Base-by-base conservation (phyloP, 371 early-diverging fungal species). In the Mortierella sp. region DNA sequence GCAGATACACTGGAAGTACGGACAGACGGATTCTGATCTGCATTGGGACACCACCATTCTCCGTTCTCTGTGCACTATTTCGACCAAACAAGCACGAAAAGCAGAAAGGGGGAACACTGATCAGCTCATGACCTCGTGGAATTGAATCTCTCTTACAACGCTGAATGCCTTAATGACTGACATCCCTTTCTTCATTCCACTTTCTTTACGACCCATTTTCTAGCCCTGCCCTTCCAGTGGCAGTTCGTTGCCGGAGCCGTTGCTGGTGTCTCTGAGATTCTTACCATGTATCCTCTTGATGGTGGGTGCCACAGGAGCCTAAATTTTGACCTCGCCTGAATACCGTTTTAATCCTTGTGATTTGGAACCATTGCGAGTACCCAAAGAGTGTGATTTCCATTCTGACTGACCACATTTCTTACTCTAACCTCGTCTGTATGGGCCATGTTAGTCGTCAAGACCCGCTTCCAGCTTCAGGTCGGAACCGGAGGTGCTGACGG, bases 261-360 rank as follows among this genome's bases (percentile, higher is more conserved):
- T 79, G 99, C 99, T 44, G 99, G 99, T 74, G 96, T 97, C 56
- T 95, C 97, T 46, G 99, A 99, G 90, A 98, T 99, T 83, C 90
- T 97, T 87, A 92, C 95, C 72, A 98, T 98, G 97, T 99, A 99
- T 89, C 99, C 99, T n/a, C 92, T 99, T 51, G 99, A 98, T 89
- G 97, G 94, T 93, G 92, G 24, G 68, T 68, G 18, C 76, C 48
- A 55, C 72, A 71, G 14, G 29, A 14, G 11, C 8, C n/a, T 10
- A 32, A 32, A 35, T 63, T 63, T 35, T 29, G 12, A 3, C 11
- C 58, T 60, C 5, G 18, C 32, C 12, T 63, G 38, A 14, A 35
- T 29, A 35, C 24, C 24, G 18, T 48, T 60, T 55, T 54, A 54
- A 29, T n/a, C 24, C 75, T 44, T 5, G 21, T 21, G 21, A 5